Base-by-base conservation (phyloP, 345 rosid species). In the Turritis glabra region DNA sequence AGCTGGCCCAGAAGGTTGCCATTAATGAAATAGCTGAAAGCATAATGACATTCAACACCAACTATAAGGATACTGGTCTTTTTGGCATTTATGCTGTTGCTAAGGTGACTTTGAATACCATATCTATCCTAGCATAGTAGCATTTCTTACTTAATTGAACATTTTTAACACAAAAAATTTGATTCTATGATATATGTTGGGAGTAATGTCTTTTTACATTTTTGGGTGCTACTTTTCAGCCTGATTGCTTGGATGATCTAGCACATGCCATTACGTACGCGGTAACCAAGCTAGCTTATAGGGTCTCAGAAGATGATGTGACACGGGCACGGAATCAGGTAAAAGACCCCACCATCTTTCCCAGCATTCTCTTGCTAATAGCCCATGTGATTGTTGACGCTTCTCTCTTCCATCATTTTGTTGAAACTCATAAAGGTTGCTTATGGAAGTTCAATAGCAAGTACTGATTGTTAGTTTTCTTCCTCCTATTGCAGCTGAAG, bases 321-420 rank as follows among this genome's bases (percentile, higher is more conserved):
- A 87, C 78, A 7, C 97, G 97, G 51, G 98, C 98, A 27, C 85
- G 93, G 29, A 94, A 94, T 82, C 98, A 94, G 97, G 98, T 94
- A 41, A 67, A 32, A 8, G 46, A 38, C 52, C 38, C 27, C 35
- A 41, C 37, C 46, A 21, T 47, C 33, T 73, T 17, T 3, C 10
- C 10, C 10, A 44, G 4, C 10, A n/a, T 44, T 44, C 22, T 44
- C 21, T 44, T 2, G 21, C 50, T 41, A 5, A 41, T 41, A 15
- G 0, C 18, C 8, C 46, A 41, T 41, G 46, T 41, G 17, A 41
- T 7, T 44, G 50, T 6, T 17, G 7, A 44, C 11, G 50, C 10
- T n/a, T 40, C 69, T 8, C 13, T 17, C 67, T 33, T 23, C 8
- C 17, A 67, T 41, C 18, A 7, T 4, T 41, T 43, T 41, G 48